Base-by-base conservation (phyloP, 805 yeast species). In the Candida xiaguanensis region DNA sequence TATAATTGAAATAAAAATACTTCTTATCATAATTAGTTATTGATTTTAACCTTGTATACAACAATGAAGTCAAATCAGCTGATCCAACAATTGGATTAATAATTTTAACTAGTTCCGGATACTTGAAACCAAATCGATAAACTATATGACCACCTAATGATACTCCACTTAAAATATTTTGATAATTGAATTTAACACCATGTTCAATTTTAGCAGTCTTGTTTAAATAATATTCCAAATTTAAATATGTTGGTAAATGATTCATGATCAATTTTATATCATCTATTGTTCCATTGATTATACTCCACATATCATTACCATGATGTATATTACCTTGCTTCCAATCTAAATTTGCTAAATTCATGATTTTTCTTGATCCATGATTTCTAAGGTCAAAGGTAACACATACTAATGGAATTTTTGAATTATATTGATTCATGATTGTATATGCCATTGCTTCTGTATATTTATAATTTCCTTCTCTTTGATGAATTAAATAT, bases 111-210 rank as follows among this genome's bases (percentile, higher is more conserved):
- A 52, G 46, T 3, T 63, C 53, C 3, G 75, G 71, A 47, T 64
- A 61, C 43, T 48, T 49, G 34, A 56, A 50, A 15, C 65, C 77
- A 53, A 57, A 66, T 47, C 71, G 56, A 62, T 75, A 74, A 22
- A 71, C 61, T n/a, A 71, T 62, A 53, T 79, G 82, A 0, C 78
- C 85, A 2, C 84, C 83, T 32, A 77, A 60, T 0, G 82, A 76
- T 29, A 63, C 63, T 1, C 85, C 85, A 9, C 67, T 49, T 20
- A 74, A 54, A 31, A 72, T 63, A 51, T 70, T 70, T 42, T 35
- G 54, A 51, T 40, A 63, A 38, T 49, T 47, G 34, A 68, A 43
- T 17, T 48, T 38, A n/a, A 51, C 43, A 2, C 28, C 20, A 5
- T 50, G 51, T 25, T 44, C 39, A 19, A 48, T 49, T 23, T 48